Conservation (phyloP, 495 filamentous ascomycete genomes). For the Xylaria flabelliformis region DNA sequence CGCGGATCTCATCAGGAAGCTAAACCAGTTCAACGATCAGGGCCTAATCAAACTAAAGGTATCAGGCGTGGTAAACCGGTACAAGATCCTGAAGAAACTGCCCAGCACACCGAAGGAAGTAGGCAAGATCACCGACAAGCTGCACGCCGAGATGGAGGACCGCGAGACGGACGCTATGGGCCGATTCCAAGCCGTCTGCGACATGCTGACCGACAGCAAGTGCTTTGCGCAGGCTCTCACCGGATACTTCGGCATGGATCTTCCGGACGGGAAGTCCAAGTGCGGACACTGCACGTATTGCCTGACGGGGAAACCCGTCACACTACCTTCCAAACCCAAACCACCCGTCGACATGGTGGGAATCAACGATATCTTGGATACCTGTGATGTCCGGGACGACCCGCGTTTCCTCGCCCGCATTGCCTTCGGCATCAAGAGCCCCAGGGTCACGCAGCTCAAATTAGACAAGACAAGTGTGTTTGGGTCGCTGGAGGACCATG, state of each 20-base stretch:
- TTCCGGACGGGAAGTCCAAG: conserved; percentile 44
- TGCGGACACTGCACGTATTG: conserved; percentile 64
- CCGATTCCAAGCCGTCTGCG: conserved; percentile 54
- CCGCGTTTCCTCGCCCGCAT: conserved; percentile 60
- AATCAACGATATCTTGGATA: conserved; percentile 49
- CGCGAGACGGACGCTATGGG: conserved; percentile 57
- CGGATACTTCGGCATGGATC: conserved; percentile 60
- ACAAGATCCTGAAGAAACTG: conserved; percentile 52
- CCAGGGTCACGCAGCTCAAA: conserved; percentile 52
- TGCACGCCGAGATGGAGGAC: conserved; percentile 55
- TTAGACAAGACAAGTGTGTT: conserved; percentile 52
- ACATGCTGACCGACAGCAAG: conserved; percentile 52
- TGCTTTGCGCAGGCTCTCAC: conserved; percentile 59
- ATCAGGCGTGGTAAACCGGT: conserved; percentile 56
- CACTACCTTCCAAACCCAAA: conserved; percentile 33
- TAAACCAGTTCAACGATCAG: conserved; percentile 55
- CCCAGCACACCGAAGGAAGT: conserved; percentile 49
- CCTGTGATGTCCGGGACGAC: conserved; percentile 56
- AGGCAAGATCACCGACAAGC: conserved; percentile 44
- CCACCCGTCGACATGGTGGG: conserved; percentile 41
- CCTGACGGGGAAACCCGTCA: conserved; percentile 47
- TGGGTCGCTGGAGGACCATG: conserved; percentile 56
- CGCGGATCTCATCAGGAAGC: conserved; percentile 53
- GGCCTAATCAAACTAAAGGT: conserved; percentile 55
- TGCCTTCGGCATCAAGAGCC: conserved; percentile 65